Evolutionary conservation across 2,329 filamentous ascomycete species (phyloP), one percentile per base, ranked within the genome.

Genomic region (Neoarthrinium moseri): DNA sequence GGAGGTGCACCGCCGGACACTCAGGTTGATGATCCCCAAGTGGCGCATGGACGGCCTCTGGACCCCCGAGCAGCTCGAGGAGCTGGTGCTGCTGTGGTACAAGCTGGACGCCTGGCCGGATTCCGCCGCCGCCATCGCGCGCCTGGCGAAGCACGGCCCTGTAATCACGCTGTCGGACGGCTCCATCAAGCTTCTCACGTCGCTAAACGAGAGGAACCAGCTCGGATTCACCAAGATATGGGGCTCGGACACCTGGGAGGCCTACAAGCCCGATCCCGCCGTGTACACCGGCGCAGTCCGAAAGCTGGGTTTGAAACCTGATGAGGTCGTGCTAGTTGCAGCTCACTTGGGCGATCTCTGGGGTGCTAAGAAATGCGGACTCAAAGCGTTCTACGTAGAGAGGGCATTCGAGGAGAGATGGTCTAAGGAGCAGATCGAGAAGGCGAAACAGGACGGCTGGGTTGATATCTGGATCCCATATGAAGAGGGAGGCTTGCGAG

Each of bases 81-180:
- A 71, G 22, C 75, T 83, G 35, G 74, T 74, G 47, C 65, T 75
- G 6, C 65, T 77, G 48, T 85, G 81, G 82, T 81, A 85, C 59
- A 69, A 66, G 13, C 65, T 85, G 3, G 72, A 75, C 17, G 76
- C 80, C 1, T 84, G 81, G 81, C 47, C 68, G 0, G 82, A 85
- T 56, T 67, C 73, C 5, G 60, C 66, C 5, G 46, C 43, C 0
- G 80, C 78, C 0, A 62, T 85, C 13, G 54, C 63, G 1, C 60
- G 70, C 33, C 57, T 83, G 33, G 72, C 70, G 40, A 61, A 56
- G 21, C 65, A 64, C 20, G 79, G 77, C 56, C 58, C 67, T 30
- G 83, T 79, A 0, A 73, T 70, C 24, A 83, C 80, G 0, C 63
- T 85, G 18, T 81, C 76, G 15, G 85, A 85, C 56, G 81, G 80